Percentiles rank a stretch among this genome's conserved stretches.
Evolutionary conservation across 2,329 filamentous ascomycete species (phyloP).

Genomic region (Teratosphaeria nubilosa): DNA sequence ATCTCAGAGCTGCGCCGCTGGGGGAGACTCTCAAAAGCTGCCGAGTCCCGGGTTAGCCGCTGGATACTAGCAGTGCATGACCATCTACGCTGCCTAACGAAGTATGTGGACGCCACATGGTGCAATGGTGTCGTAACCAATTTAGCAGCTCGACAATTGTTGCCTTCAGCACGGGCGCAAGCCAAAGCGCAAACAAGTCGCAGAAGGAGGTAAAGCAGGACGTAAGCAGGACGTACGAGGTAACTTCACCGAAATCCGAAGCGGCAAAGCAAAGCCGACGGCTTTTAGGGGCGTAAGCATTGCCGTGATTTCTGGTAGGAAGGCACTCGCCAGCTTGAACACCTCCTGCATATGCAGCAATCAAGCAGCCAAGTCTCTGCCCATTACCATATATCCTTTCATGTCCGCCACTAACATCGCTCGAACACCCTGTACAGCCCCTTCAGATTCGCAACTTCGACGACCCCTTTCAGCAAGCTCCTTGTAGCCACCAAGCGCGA

Average conservation of each 20-base stretch:
- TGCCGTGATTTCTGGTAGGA: not conserved
- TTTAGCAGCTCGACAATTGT: not conserved
- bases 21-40: not conserved
- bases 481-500: constrained; percentile 72
- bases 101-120: not conserved
- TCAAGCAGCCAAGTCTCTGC: not conserved
- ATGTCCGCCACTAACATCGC: constrained; percentile 53
- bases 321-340: not conserved
- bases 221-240: not conserved
- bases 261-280: not conserved
- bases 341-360: not conserved
- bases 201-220: too few species aligned
- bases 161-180: not conserved
- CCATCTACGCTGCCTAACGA: not conserved
- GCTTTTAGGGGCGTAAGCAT: not conserved
- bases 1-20: not conserved
- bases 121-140: not conserved
- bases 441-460: constrained; percentile 87
- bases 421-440: constrained; percentile 93
- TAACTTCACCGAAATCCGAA: not conserved
- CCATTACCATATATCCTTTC: not conserved
- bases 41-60: not conserved
- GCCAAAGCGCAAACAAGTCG: not conserved
- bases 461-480: constrained; percentile 61
- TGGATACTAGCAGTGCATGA: not conserved